Conservation (phyloP, 177 flowering plant species). For the Tripterygium wilfordii region DNA sequence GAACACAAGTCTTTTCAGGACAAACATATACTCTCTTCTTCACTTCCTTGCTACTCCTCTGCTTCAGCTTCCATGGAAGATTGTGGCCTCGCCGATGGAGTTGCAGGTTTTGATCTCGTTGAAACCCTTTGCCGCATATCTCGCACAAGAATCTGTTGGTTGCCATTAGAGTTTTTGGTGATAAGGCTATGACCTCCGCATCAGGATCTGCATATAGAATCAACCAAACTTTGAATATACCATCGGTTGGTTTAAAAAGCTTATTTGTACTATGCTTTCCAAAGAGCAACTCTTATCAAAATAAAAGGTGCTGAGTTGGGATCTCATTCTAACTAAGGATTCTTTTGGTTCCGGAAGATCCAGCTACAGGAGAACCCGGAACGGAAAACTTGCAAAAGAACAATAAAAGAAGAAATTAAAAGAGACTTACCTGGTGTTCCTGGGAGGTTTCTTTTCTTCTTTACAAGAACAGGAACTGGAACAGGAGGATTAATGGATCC, state of each 20-base stretch:
- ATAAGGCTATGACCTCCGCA: conserved; percentile 87
- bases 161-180: conserved; percentile 93
- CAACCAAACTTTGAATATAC: conserved; percentile 22
- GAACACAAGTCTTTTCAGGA: conserved; percentile 84
- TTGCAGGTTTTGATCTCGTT: conserved; percentile 90
- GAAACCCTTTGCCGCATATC: conserved; percentile 94
- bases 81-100: conserved; percentile 91
- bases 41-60: conserved; percentile 60
- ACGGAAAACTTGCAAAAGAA: background rate
- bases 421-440: conserved; percentile 71
- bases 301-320: too few species aligned
- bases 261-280: too few species aligned
- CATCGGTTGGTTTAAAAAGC: conserved; percentile 2
- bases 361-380: conserved; percentile 2
- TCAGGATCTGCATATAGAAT: conserved; percentile 62
- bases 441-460: conserved; percentile 94
- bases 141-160: conserved; percentile 94
- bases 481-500: conserved; percentile 49
- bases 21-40: conserved; percentile 84
- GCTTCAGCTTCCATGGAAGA: conserved; percentile 96
- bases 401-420: background rate
- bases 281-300: too few species aligned
- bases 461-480: too few species aligned
- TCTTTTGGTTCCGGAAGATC: too few species aligned
- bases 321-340: too few species aligned